phyloP scores from a whole-genome alignment of 495 filamentous ascomycete species.

The Thermothielavioides terrestris region DNA sequence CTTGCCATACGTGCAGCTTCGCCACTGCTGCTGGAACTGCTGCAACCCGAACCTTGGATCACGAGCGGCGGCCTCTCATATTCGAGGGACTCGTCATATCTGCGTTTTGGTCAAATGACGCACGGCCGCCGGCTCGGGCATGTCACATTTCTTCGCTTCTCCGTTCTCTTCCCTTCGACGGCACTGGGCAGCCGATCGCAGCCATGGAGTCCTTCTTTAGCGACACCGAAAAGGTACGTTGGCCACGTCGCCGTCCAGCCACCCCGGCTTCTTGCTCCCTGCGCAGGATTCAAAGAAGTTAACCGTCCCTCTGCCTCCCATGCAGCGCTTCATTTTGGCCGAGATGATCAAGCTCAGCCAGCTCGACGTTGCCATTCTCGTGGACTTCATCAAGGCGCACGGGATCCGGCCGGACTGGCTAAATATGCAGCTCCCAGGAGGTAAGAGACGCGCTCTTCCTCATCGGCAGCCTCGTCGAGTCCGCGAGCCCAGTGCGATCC shows the following conservation, averaged over 20 bases:
- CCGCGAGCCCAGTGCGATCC: background rate
- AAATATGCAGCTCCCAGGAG: slow-evolving; percentile 38
- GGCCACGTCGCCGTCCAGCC: background rate
- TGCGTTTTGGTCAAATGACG: slow-evolving; percentile 34
- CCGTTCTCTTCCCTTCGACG: slow-evolving; percentile 24
- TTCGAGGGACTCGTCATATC: slow-evolving; percentile 18
- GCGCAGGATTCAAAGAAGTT: slow-evolving; percentile 8
- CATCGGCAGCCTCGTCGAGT: background rate
- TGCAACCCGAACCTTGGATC: slow-evolving; percentile 12
- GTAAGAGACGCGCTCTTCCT: slow-evolving; percentile 27
- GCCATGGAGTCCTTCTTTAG: slow-evolving; percentile 41
- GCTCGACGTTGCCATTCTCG: slow-evolving; percentile 36
- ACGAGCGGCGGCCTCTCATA: slow-evolving; percentile 18
- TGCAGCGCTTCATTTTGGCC: slow-evolving; percentile 46
- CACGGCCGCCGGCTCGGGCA: slow-evolving; percentile 17
- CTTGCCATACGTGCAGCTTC: slow-evolving; percentile 11
- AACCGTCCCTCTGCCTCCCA: background rate
- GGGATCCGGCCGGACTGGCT: slow-evolving; percentile 38
- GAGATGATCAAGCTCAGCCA: slow-evolving; percentile 47
- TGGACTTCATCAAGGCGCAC: slow-evolving; percentile 42
- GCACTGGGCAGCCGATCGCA: slow-evolving; percentile 20
- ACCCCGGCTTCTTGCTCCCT: slow-evolving; percentile 6
- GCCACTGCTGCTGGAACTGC: slow-evolving; percentile 24
- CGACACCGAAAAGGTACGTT: slow-evolving; percentile 41
- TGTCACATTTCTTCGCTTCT: slow-evolving; percentile 20